These are phyloP conservation scores for Chaetoscypha palmicola DNA, from an alignment of 2,329 filamentous ascomycete genomes.

Conservation along the genomic window DNA sequence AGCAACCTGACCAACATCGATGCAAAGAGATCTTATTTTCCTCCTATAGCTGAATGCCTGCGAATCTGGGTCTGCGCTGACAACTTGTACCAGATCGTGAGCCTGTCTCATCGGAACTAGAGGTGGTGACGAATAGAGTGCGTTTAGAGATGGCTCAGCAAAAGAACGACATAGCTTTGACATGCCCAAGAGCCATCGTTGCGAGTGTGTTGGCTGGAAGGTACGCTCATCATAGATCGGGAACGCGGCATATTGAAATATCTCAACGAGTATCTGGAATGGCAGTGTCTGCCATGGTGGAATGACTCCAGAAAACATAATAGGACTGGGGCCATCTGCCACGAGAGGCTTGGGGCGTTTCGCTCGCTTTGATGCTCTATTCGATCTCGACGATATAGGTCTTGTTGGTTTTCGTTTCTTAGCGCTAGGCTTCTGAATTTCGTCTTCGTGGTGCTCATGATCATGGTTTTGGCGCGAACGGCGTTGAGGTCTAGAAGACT, in stretches of 20 bases:
- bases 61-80: slow-evolving; percentile 33
- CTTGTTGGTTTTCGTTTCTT: slow-evolving; percentile 20
- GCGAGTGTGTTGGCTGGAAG: slow-evolving; percentile 36
- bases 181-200: slow-evolving; percentile 57
- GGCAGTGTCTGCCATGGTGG: slow-evolving; percentile 56
- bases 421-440: slow-evolving; percentile 3
- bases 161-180: slow-evolving; percentile 59
- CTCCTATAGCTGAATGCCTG: slow-evolving; percentile 28
- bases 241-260: slow-evolving; percentile 62
- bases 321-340: background rate
- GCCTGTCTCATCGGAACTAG: slow-evolving; percentile 47
- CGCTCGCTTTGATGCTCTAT: background rate
- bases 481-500: background rate
- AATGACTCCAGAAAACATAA: slow-evolving; percentile 31
- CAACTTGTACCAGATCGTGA: slow-evolving; percentile 44
- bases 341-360: background rate
- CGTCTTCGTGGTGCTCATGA: slow-evolving; percentile 7
- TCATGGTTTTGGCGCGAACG: background rate
- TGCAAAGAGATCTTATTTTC: slow-evolving; percentile 28
- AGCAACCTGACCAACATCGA: slow-evolving; percentile 39
- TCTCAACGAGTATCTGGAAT: slow-evolving; percentile 60
- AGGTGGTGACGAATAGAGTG: slow-evolving; percentile 63
- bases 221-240: slow-evolving; percentile 46
- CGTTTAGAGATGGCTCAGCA: slow-evolving; percentile 64
- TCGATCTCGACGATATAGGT: slow-evolving; percentile 6